Percentiles rank a stretch among this genome's conserved stretches.
Evolutionary conservation across 805 yeast genomes (phyloP).

Genomic region (Candida verbasci): DNA sequence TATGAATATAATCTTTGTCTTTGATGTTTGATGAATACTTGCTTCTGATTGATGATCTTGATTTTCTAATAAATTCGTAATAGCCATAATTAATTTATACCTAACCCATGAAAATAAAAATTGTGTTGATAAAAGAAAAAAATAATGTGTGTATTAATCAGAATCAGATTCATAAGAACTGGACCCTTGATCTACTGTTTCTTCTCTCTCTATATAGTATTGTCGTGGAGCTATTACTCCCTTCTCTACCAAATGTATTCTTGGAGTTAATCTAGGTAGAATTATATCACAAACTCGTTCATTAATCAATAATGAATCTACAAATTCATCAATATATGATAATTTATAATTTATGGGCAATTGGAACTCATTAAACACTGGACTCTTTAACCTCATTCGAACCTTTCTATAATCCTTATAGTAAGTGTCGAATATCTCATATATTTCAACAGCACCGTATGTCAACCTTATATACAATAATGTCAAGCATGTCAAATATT

Average conservation of each 20-base stretch:
- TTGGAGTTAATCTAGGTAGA: constrained; percentile 54
- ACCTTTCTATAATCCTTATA: constrained; percentile 68
- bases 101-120: no score
- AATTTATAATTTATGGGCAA: constrained; percentile 30
- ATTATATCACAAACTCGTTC: constrained; percentile 70
- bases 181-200: constrained; percentile 14
- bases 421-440: constrained; percentile 48
- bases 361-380: constrained; percentile 14
- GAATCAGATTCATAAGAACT: constrained; percentile 33
- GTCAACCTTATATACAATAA: constrained; percentile 60
- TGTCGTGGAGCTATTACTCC: constrained; percentile 37
- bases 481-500: constrained; percentile 67
- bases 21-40: constrained; percentile 18
- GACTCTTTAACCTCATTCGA: constrained; percentile 33
- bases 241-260: constrained; percentile 39
- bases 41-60: constrained; percentile 14
- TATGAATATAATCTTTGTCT: constrained; percentile 34
- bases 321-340: constrained; percentile 66
- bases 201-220: constrained; percentile 24
- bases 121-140: constrained; percentile 2
- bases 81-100: constrained; percentile 20
- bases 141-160: constrained; percentile 26
- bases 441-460: constrained; percentile 34
- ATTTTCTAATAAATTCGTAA: constrained; percentile 26
- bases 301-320: constrained; percentile 54